Evolutionary conservation across 1,284 basidiomycete species (phyloP), one percentile per base, ranked within the genome.

Genomic region (Vanrija humicola): DNA sequence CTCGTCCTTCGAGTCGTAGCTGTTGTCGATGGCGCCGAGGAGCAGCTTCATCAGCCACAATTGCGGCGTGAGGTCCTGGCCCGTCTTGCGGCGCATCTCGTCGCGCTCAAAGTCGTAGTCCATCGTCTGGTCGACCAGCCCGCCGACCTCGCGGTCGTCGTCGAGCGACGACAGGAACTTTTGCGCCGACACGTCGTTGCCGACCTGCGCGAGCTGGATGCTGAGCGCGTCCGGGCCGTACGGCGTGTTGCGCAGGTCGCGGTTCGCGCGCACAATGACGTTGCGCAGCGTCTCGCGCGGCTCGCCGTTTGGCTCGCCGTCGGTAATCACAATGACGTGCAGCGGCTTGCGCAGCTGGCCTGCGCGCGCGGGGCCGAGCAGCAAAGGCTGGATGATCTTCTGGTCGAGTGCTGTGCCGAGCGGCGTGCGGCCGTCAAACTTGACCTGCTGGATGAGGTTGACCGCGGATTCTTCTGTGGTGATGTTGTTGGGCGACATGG

Each of bases 371-470:
- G 78, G 78, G 29, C 72, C 74, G n/a, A 79, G 62, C 5, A 80
- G 68, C n/a, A 78, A 59, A 19, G 79, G 79, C 62, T 78, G 73
- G 28, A 80, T 67, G 58, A 80, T 68, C 67, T 80, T 80, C 44
- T 73, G 64, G 55, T 74, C 70, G 38, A 80, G 62, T 14, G 70
- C 64, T 3, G 79, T 80, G 10, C 78, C 78, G 38, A 77, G 62
- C 4, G 77, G 75, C 14, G 74, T 77, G 16, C 75, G 63, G 47
- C 73, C 78, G 58, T 44, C 59, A 38, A 45, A 77, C 54, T 69
- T 63, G 53, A 75, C 57, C 45, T 69, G 63, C 1, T 45, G 16
- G 29, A 77, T 47, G 38, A 77, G 68, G 46, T 71, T 60, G 25
- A 55, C 44, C 16, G 70, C 75, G 25, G 63, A 60, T 34, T 64